A percentile compares a stretch with the other conserved stretches of the same genome.
Conservation (phyloP, 345 rosid species). For the Linum trigynum region DNA sequence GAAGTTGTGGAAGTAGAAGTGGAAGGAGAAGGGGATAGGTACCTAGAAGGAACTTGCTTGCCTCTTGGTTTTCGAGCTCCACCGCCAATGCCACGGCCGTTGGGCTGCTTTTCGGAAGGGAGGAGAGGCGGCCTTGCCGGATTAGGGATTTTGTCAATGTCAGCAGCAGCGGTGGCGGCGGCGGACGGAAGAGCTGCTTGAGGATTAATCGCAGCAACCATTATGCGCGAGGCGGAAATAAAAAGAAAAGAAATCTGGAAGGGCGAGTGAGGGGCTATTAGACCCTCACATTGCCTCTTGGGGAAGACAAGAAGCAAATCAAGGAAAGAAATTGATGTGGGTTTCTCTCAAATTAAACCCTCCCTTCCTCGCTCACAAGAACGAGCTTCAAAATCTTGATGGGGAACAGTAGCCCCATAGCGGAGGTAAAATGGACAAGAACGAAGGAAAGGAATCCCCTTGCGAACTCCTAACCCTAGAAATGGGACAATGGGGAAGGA, state of each 20-base stretch:
- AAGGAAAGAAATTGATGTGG: not conserved
- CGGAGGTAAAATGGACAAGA: not conserved
- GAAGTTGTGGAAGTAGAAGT: conserved; percentile 42
- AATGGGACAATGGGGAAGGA: not conserved
- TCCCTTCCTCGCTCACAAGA: conserved; percentile 4
- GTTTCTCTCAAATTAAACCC: conserved; percentile 14
- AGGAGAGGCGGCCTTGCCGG: conserved; percentile 25
- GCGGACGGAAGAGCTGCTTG: conserved; percentile 13
- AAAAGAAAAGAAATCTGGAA: not conserved
- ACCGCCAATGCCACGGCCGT: conserved; percentile 2
- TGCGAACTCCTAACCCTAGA: conserved; percentile 9
- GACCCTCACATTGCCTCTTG: conserved; percentile 43
- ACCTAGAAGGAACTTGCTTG: conserved; percentile 69
- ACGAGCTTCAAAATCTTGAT: not conserved
- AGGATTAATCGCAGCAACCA: conserved; percentile 58
- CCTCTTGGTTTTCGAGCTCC: conserved; percentile 53
- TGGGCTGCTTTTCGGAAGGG: conserved; percentile 18
- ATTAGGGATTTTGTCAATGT: conserved; percentile 21
- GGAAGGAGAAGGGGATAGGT: conserved; percentile 82
- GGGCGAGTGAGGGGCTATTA: not conserved
- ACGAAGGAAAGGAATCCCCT: not conserved
- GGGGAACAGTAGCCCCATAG: not conserved
- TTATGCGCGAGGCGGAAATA: conserved; percentile 20
- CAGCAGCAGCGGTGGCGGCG: conserved; percentile 23
- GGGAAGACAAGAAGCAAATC: not conserved